phyloP scores from a whole-genome alignment of 108 stramenopile genomes.

The Pseudonitzschia delicatissima region DNA sequence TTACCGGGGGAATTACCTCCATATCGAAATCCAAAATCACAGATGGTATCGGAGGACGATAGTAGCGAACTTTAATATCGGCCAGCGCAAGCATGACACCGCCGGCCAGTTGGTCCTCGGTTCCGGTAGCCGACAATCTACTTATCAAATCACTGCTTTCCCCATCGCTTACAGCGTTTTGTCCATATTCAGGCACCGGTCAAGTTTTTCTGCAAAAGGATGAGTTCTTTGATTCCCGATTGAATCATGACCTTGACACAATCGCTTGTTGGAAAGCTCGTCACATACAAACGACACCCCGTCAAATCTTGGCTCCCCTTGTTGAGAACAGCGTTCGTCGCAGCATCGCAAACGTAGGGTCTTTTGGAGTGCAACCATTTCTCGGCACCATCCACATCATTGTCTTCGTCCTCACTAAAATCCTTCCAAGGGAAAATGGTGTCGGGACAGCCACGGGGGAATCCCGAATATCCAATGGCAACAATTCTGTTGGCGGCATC shows the following conservation, averaged over 20 bases:
- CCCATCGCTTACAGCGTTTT: neutral
- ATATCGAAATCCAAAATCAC: conserved; percentile 14
- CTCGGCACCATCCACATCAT: neutral
- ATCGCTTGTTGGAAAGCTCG: conserved; percentile 91
- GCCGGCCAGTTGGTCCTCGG: conserved; percentile 41
- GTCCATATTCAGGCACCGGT: too few relatives aligned
- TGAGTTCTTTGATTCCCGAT: conserved; percentile 86
- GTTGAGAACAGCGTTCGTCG: conserved; percentile 96
- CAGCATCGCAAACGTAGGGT: conserved; percentile 93
- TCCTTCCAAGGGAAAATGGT: conserved; percentile 17
- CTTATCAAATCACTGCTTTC: neutral
- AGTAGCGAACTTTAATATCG: conserved; percentile 55
- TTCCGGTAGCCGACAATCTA: neutral
- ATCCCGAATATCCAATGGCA: conserved; percentile 95
- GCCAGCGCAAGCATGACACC: conserved; percentile 84
- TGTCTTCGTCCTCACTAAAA: conserved; percentile 1
- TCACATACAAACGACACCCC: conserved; percentile 84
- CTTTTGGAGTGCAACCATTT: conserved; percentile 81
- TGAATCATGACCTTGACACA: conserved; percentile 97
- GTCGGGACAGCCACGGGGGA: conserved; percentile 84
- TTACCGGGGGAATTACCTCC: neutral
- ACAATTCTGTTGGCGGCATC: conserved; percentile 85
- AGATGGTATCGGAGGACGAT: conserved; percentile 15
- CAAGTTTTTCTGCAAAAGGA: conserved; percentile 41
- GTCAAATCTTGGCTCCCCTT: conserved; percentile 87